These are phyloP conservation scores for Grammothele lineata DNA, from an alignment of 768 basidiomycete genomes.

Conservation along the genomic window DNA sequence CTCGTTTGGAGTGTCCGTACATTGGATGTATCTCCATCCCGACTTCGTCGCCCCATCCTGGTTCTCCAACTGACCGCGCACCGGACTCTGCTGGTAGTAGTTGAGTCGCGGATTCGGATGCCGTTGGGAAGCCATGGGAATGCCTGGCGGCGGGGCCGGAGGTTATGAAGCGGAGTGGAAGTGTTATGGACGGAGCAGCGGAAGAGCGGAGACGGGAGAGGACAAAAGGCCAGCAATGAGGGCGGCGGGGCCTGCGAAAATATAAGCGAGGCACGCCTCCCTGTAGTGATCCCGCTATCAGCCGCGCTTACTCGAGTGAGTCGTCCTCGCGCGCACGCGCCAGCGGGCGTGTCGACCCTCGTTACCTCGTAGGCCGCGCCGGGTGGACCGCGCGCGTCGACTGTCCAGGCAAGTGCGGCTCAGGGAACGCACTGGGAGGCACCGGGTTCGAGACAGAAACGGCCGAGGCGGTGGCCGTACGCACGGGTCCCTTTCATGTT, in stretches of 20 bases:
- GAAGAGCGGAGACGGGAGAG: slow-evolving; percentile 20
- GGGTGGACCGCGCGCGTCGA: too few species aligned
- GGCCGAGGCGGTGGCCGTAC: too few species aligned
- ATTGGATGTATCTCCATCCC: slow-evolving; percentile 71
- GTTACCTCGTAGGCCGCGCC: too few species aligned
- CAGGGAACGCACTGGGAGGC: too few species aligned
- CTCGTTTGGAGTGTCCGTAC: slow-evolving; percentile 73
- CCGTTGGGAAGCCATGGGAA: slow-evolving; percentile 8
- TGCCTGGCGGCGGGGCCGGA: slow-evolving; percentile 5
- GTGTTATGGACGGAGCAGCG: slow-evolving; percentile 1
- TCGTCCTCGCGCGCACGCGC: too few species aligned
- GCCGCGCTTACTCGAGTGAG: slow-evolving; percentile 7
- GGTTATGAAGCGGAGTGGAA: background rate
- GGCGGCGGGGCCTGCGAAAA: slow-evolving; percentile 17
- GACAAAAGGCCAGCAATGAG: slow-evolving; percentile 12
- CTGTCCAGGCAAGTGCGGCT: slow-evolving; percentile 12
- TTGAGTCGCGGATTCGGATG: slow-evolving; percentile 33
- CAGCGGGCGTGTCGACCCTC: background rate
- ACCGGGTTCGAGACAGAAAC: too few species aligned
- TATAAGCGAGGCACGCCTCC: slow-evolving; percentile 19
- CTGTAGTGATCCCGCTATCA: slow-evolving; percentile 13
- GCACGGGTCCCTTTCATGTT: too few species aligned
- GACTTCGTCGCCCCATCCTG: slow-evolving; percentile 46
- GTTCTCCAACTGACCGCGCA: slow-evolving; percentile 74
- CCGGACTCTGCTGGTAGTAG: slow-evolving; percentile 58